phyloP scores from a whole-genome alignment of 108 stramenopile genomes.

The Halocafeteria seosinensis region DNA sequence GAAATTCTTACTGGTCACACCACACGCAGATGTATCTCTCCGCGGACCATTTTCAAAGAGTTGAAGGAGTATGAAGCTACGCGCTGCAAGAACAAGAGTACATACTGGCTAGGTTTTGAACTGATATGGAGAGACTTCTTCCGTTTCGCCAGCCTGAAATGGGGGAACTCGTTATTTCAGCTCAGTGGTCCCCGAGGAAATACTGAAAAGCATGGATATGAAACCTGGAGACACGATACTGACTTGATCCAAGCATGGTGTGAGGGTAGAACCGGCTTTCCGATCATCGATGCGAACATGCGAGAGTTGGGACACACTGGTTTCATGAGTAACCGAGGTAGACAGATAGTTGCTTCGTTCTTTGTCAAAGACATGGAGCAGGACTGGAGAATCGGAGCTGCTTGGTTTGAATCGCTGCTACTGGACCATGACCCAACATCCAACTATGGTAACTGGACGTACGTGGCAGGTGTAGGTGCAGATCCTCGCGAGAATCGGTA shows the following conservation, averaged over 20 bases:
- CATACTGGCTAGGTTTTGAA: conserved; percentile 93
- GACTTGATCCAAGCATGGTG: conserved; percentile 50
- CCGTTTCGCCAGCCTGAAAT: conserved; percentile 66
- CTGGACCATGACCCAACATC: conserved; percentile 79
- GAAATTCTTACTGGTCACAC: too few species aligned
- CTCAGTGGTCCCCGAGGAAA: conserved; percentile 46
- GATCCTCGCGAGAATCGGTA: conserved; percentile 54
- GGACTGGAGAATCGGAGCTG: conserved; percentile 86
- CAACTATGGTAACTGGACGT: conserved; percentile 87
- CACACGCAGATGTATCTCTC: conserved; percentile 67
- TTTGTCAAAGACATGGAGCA: conserved; percentile 68
- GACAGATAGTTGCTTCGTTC: conserved; percentile 83
- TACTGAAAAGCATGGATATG: not conserved
- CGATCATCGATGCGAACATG: conserved; percentile 95
- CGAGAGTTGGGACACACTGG: conserved; percentile 78
- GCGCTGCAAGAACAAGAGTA: conserved; percentile 64
- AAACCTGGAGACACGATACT: conserved; percentile 6
- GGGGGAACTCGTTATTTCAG: conserved; percentile 61
- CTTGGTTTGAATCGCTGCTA: conserved; percentile 68
- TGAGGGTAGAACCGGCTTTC: conserved; percentile 63
- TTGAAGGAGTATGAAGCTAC: conserved; percentile 60
- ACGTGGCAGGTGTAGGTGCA: conserved; percentile 74
- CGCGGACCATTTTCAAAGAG: conserved; percentile 58
- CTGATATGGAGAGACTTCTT: conserved; percentile 87
- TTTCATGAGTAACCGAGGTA: conserved; percentile 87